Conservation (phyloP, 176 grass and related monocot species). For the Thalia dealbata region DNA sequence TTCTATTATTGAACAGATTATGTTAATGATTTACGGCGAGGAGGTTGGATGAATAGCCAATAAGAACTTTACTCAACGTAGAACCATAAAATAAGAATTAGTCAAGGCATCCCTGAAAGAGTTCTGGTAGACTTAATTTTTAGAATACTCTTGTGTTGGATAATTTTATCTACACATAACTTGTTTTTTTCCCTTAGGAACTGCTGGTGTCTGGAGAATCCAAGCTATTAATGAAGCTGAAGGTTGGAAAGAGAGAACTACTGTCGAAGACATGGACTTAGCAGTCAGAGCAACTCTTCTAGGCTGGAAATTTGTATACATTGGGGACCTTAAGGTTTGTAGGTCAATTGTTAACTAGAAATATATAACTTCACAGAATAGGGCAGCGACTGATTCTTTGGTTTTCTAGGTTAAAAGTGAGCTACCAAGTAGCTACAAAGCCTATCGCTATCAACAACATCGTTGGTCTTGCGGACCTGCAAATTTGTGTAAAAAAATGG, state of each 20-base stretch:
- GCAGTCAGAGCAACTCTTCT: slow-evolving; percentile 54
- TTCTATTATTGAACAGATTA: no score
- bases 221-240: slow-evolving; percentile 50
- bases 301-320: slow-evolving; percentile 71
- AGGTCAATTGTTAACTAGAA: not conserved
- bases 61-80: no score
- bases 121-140: not conserved
- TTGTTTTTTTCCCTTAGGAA: slow-evolving; percentile 27
- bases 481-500: slow-evolving; percentile 63
- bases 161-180: not conserved
- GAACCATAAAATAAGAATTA: not conserved
- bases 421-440: slow-evolving; percentile 55
- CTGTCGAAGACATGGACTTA: slow-evolving; percentile 76
- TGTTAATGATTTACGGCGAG: no score
- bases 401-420: slow-evolving; percentile 52
- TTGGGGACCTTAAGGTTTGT: slow-evolving; percentile 47
- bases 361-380: not conserved
- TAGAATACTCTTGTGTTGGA: not conserved
- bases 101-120: not conserved
- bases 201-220: slow-evolving; percentile 56
- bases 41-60: no score
- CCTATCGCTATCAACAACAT: slow-evolving; percentile 63
- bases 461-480: slow-evolving; percentile 67
- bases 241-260: slow-evolving; percentile 70
- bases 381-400: not conserved